Conservation (phyloP, 164 flowering plant species). For the Macadamia tetraphylla region DNA sequence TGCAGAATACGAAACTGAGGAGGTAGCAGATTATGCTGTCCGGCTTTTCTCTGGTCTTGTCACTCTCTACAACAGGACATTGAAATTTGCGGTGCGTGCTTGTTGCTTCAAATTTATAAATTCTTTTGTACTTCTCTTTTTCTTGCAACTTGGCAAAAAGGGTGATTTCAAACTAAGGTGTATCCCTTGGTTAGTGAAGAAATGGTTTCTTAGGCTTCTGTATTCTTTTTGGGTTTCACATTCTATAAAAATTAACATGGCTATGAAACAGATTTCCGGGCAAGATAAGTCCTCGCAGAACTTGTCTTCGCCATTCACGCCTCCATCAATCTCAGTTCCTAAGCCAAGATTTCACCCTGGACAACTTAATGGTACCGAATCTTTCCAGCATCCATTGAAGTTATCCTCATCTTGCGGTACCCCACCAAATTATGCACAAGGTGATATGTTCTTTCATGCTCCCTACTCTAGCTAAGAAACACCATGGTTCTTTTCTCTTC, state of each 20-base stretch:
- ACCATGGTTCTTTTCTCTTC: neutral
- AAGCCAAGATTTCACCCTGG: constrained; percentile 27
- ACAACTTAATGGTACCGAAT: constrained; percentile 21
- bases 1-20: too few species aligned
- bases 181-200: too few species aligned
- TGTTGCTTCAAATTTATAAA: too few species aligned
- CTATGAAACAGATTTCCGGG: constrained; percentile 65
- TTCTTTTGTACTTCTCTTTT: too few species aligned
- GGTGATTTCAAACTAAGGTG: too few species aligned
- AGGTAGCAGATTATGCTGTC: too few species aligned
- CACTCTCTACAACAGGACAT: too few species aligned
- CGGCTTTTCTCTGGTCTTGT: too few species aligned
- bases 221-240: neutral
- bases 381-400: constrained; percentile 19
- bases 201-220: too few species aligned
- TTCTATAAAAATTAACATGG: constrained; percentile 2
- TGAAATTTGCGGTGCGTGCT: too few species aligned
- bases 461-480: neutral
- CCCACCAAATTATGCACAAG: constrained; percentile 25
- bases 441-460: constrained; percentile 18
- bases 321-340: constrained; percentile 21
- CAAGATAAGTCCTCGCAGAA: constrained; percentile 50
- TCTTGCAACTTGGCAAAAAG: too few species aligned
- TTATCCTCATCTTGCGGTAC: constrained; percentile 20
- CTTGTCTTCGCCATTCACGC: constrained; percentile 7